Conservation (phyloP, 805 yeast species). For the Blastobotrys terrestris region DNA sequence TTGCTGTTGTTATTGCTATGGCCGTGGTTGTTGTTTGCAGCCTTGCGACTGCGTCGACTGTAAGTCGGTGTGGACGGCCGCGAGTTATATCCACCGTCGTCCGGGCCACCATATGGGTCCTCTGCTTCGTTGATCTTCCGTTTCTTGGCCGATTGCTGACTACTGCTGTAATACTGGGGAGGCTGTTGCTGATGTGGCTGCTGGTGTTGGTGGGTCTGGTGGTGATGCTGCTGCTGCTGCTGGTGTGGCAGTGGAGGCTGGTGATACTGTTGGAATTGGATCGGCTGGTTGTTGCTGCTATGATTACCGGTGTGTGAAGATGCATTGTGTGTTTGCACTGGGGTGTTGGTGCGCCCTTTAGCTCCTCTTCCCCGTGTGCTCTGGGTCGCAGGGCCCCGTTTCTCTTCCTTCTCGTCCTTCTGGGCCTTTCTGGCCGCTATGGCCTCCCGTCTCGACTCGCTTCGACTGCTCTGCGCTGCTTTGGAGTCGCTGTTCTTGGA, state of each 20-base stretch:
- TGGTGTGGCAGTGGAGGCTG: constrained; percentile 5
- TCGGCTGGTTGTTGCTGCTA: constrained; percentile 20
- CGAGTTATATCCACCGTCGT: constrained; percentile 7
- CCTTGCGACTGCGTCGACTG: constrained; percentile 7
- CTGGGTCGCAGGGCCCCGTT: constrained; percentile 13
- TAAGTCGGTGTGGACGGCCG: constrained; percentile 19
- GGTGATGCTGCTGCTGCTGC: constrained; percentile 19
- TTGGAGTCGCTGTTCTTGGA: constrained; percentile 38
- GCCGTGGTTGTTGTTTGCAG: constrained; percentile 5
- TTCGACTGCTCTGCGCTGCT: constrained; percentile 57
- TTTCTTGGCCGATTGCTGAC: background rate
- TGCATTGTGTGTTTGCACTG: background rate
- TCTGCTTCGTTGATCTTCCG: constrained; percentile 11
- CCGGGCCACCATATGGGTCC: background rate
- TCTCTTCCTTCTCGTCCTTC: background rate
- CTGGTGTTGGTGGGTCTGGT: constrained; percentile 16
- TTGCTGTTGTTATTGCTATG: background rate
- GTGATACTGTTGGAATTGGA: constrained; percentile 13
- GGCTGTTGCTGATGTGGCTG: constrained; percentile 19
- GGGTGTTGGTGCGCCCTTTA: constrained; percentile 14
- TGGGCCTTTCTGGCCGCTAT: constrained; percentile 76
- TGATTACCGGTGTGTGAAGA: constrained; percentile 9
- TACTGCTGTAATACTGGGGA: constrained; percentile 8
- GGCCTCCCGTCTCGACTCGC: constrained; percentile 88
- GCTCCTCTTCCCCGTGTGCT: background rate